phyloP scores from a whole-genome alignment of 2,329 filamentous ascomycete genomes.

The Colletotrichum euphorbiae region DNA sequence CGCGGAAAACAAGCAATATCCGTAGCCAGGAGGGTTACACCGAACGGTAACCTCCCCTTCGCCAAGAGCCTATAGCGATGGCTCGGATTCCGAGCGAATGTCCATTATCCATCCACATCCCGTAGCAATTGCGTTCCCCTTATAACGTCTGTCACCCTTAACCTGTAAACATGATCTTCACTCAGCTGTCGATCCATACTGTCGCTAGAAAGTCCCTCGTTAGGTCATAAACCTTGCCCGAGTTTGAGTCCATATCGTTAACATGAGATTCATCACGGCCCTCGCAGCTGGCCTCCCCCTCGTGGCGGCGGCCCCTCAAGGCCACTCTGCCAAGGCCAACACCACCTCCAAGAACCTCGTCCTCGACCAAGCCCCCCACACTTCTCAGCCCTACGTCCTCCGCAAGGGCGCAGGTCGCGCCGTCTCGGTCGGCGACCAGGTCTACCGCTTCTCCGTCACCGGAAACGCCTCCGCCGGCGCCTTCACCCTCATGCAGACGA shows the following conservation, averaged over 20 bases:
- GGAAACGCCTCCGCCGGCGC: constrained; percentile 57
- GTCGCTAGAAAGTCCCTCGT: not conserved
- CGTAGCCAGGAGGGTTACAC: not conserved
- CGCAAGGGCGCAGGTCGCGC: constrained; percentile 31
- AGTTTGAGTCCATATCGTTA: not conserved
- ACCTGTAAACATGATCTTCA: not conserved
- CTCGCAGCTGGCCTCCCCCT: constrained; percentile 30
- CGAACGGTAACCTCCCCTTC: not conserved
- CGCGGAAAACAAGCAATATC: constrained; percentile 21
- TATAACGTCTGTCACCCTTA: constrained; percentile 17
- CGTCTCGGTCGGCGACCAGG: constrained; percentile 22
- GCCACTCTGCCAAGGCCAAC: constrained; percentile 14
- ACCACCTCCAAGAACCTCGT: constrained; percentile 18
- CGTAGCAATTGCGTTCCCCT: not conserved
- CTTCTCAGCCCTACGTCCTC: constrained; percentile 29
- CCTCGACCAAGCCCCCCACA: constrained; percentile 21
- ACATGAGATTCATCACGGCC: constrained; percentile 30
- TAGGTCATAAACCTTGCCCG: not conserved
- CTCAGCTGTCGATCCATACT: not conserved
- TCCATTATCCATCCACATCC: constrained; percentile 9
- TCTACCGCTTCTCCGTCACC: constrained; percentile 51
- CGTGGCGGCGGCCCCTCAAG: constrained; percentile 26
- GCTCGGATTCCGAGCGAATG: constrained; percentile 29
- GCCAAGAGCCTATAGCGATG: constrained; percentile 1
- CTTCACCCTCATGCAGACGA: constrained; percentile 58